Evolutionary conservation across 2,329 filamentous ascomycete genomes (phyloP).

Genomic region (Helminthosporium solani): DNA sequence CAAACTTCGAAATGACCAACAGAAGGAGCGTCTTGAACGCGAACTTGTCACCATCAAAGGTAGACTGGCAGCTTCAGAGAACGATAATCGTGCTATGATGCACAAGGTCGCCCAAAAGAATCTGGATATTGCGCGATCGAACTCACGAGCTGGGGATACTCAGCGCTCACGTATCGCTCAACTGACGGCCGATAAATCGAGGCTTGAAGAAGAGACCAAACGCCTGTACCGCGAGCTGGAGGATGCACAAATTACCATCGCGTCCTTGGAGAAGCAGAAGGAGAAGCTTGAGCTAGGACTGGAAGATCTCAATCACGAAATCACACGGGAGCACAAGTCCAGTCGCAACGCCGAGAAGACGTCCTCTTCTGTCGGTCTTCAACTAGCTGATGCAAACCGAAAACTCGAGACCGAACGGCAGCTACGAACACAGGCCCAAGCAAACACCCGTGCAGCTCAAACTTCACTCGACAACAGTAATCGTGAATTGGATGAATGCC

Average conservation of each 20-base stretch:
- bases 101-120: conserved; percentile 98
- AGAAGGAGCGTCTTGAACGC: conserved; percentile 88
- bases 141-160: conserved; percentile 79
- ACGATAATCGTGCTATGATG: conserved; percentile 90
- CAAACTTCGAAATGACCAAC: conserved; percentile 85
- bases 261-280: conserved; percentile 86
- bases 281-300: conserved; percentile 86
- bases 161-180: conserved; percentile 74
- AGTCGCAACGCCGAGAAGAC: conserved; percentile 88
- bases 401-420: conserved; percentile 90
- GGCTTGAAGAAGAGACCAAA: conserved; percentile 77
- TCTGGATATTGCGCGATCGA: conserved; percentile 88
- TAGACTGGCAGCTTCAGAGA: conserved; percentile 85
- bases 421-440: conserved; percentile 78
- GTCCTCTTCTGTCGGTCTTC: conserved; percentile 74
- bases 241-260: conserved; percentile 78
- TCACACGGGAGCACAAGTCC: conserved; percentile 84
- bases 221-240: conserved; percentile 81
- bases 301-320: conserved; percentile 90
- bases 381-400: conserved; percentile 85
- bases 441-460: conserved; percentile 80
- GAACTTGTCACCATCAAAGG: conserved; percentile 91
- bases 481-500: conserved; percentile 76
- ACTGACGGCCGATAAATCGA: conserved; percentile 79
- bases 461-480: conserved; percentile 75